Percentiles rank a stretch among this genome's conserved stretches.
Evolutionary conservation across 2,329 filamentous ascomycete species (phyloP).

Genomic region (Alternaria viburni): DNA sequence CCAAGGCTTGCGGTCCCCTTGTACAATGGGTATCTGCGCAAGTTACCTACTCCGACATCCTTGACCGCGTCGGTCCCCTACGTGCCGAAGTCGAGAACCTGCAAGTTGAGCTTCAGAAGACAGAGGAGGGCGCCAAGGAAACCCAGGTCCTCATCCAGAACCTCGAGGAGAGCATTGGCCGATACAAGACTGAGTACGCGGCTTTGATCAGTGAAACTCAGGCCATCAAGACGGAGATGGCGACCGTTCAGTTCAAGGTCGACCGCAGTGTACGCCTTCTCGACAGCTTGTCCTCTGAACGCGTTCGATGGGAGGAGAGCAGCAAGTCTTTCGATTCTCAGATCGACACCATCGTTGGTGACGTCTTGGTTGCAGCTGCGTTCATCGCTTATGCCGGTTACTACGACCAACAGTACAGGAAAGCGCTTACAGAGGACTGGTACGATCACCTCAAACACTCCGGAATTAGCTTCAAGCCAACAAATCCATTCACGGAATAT

Average conservation of each 20-base stretch:
- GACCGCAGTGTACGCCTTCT: slow-evolving; percentile 93
- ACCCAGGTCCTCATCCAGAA: slow-evolving; percentile 85
- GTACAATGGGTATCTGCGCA: slow-evolving; percentile 98
- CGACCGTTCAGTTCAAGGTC: slow-evolving; percentile 95
- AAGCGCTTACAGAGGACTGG: slow-evolving; percentile 98
- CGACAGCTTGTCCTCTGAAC: slow-evolving; percentile 92
- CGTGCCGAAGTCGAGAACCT: slow-evolving; percentile 87
- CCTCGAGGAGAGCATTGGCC: slow-evolving; percentile 88
- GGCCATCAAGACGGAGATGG: slow-evolving; percentile 97
- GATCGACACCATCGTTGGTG: slow-evolving; percentile 93
- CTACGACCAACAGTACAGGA: slow-evolving; percentile 97
- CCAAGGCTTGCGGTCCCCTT: slow-evolving; percentile 93
- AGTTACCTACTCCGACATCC: slow-evolving; percentile 96
- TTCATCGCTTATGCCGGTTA: slow-evolving; percentile 97
- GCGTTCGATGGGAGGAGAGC: slow-evolving; percentile 91
- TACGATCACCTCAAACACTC: slow-evolving; percentile 89
- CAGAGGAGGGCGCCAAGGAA: slow-evolving; percentile 89
- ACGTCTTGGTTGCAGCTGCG: slow-evolving; percentile 93
- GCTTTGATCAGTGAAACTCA: slow-evolving; percentile 96
- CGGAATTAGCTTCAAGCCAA: slow-evolving; percentile 90
- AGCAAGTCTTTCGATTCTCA: slow-evolving; percentile 99
- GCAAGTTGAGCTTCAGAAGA: slow-evolving; percentile 87
- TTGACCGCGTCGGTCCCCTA: slow-evolving; percentile 90
- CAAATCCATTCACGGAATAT: slow-evolving; percentile 95
- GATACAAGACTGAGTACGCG: slow-evolving; percentile 95